Evolutionary conservation across 2,329 filamentous ascomycete genomes (phyloP).

Genomic region (Gyromitra esculenta): DNA sequence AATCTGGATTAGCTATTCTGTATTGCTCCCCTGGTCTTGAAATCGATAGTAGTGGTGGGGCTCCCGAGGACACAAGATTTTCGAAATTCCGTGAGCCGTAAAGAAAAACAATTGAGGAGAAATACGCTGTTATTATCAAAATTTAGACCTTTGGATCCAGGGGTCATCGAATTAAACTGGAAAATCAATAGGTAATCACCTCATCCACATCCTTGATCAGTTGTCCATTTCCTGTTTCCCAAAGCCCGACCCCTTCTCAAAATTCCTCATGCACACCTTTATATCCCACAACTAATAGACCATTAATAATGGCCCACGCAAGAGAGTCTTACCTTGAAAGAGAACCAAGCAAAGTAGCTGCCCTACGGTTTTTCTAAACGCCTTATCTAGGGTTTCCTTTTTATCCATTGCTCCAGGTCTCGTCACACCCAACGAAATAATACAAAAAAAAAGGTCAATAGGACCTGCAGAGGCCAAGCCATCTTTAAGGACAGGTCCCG

Average conservation of each 20-base stretch:
- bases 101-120: slow-evolving; percentile 6
- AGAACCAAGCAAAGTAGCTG: not conserved
- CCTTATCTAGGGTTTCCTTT: slow-evolving; percentile 30
- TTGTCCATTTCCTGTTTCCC: slow-evolving; percentile 1
- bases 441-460: slow-evolving; percentile 8
- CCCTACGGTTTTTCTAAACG: slow-evolving; percentile 19
- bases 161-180: not conserved
- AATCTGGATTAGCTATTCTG: slow-evolving; percentile 19
- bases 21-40: slow-evolving; percentile 23
- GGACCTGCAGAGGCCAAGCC: slow-evolving; percentile 8
- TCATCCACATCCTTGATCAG: slow-evolving; percentile 13
- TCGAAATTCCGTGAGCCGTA: slow-evolving; percentile 2
- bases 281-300: slow-evolving; percentile 8
- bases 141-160: not conserved
- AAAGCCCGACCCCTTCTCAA: not conserved
- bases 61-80: slow-evolving; percentile 22
- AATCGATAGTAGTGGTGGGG: slow-evolving; percentile 22
- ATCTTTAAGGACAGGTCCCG: slow-evolving; percentile 1
- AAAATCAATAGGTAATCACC: slow-evolving; percentile 17
- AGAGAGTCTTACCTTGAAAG: not conserved
- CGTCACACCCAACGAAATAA: slow-evolving; percentile 19
- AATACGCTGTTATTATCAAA: slow-evolving; percentile 11
- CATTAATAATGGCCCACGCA: slow-evolving; percentile 27
- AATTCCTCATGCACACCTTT: not conserved
- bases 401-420: slow-evolving; percentile 21